phyloP scores from a whole-genome alignment of 495 filamentous ascomycete genomes.

The Penicillium ucsense region DNA sequence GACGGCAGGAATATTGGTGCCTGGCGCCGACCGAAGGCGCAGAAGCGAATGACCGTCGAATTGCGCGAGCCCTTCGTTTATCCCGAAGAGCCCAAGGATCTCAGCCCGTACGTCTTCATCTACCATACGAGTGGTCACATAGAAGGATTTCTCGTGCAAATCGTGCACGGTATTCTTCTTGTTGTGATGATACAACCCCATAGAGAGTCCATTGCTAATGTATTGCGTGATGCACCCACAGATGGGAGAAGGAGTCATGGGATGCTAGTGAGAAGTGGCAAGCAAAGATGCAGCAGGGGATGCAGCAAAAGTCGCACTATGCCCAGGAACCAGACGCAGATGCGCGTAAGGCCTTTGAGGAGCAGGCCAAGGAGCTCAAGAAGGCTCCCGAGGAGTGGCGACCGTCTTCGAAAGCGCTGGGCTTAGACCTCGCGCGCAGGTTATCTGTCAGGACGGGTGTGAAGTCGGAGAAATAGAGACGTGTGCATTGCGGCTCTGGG shows the following conservation, averaged over 20 bases:
- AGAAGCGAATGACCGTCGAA: constrained; percentile 89
- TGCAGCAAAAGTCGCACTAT: constrained; percentile 16
- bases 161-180: no score
- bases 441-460: constrained; percentile 3
- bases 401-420: constrained; percentile 39
- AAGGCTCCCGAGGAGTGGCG: constrained; percentile 28
- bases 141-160: no score
- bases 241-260: constrained; percentile 42
- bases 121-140: neutral
- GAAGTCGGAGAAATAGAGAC: neutral
- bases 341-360: constrained; percentile 22
- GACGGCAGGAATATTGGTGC: constrained; percentile 32
- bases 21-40: constrained; percentile 48
- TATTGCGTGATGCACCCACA: constrained; percentile 10
- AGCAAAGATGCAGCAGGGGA: constrained; percentile 13
- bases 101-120: constrained; percentile 38
- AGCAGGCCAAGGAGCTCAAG: constrained; percentile 52
- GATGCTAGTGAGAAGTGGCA: constrained; percentile 27
- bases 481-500: no score
- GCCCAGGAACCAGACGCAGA: constrained; percentile 21
- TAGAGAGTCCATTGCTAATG: constrained; percentile 6
- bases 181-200: no score
- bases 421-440: constrained; percentile 18
- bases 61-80: constrained; percentile 76
- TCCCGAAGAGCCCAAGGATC: constrained; percentile 55